phyloP scores from a whole-genome alignment of 371 early-diverging fungal species.

The Cokeromyces recurvatus region DNA sequence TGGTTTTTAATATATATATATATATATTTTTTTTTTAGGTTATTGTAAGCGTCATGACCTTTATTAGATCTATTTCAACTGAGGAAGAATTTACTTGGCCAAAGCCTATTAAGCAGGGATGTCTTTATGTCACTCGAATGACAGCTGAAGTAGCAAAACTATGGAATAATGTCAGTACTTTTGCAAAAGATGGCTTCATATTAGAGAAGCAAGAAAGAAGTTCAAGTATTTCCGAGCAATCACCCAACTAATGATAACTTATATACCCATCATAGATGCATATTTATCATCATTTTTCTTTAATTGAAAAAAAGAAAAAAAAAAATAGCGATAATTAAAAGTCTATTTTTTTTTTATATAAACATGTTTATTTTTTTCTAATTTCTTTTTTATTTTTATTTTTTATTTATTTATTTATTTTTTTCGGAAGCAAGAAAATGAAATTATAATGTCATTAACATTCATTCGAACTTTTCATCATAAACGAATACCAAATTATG shows the following conservation, averaged over 20 bases:
- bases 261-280: too few species aligned
- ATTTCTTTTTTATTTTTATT: neutral
- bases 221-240: conserved; percentile 11
- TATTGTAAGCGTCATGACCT: conserved; percentile 38
- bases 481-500: conserved; percentile 24
- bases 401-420: neutral
- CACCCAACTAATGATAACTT: too few species aligned
- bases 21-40: conserved; percentile 14
- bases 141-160: conserved; percentile 46
- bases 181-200: conserved; percentile 34
- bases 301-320: too few species aligned
- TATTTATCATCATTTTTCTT: too few species aligned
- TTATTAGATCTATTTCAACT: conserved; percentile 34
- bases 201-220: conserved; percentile 17
- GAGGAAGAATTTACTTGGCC: conserved; percentile 43
- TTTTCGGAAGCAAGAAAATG: too few species aligned
- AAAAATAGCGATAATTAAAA: too few species aligned
- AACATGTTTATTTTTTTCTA: too few species aligned
- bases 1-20: neutral
- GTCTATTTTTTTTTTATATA: too few species aligned
- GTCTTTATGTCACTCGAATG: conserved; percentile 43
- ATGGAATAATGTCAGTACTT: conserved; percentile 36
- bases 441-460: conserved; percentile 3
- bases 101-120: conserved; percentile 40
- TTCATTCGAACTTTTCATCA: conserved; percentile 9